phyloP scores from a whole-genome alignment of 495 filamentous ascomycete genomes.

The Aspergillus steynii region DNA sequence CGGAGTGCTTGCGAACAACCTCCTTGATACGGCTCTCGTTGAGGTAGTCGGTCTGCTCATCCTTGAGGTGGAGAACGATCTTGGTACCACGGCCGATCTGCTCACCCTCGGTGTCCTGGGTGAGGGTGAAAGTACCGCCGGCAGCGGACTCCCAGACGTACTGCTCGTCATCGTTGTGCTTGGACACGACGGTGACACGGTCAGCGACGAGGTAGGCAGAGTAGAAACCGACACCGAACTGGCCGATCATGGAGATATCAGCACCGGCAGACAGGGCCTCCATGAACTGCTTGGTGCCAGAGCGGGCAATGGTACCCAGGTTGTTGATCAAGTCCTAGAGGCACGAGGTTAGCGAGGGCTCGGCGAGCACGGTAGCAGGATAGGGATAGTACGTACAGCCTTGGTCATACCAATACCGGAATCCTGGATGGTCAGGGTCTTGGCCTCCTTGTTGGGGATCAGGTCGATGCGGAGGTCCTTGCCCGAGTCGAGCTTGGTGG shows the following conservation, averaged over 20 bases:
- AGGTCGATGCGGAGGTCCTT: slow-evolving; percentile 99
- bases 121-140: slow-evolving; percentile 95
- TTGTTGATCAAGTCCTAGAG: slow-evolving; percentile 97
- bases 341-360: slow-evolving; percentile 6
- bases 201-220: slow-evolving; percentile 99
- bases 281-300: slow-evolving; percentile 99
- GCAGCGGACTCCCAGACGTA: slow-evolving; percentile 99
- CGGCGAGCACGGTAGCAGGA: not conserved
- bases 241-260: slow-evolving; percentile 99
- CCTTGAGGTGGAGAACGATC: slow-evolving; percentile 98
- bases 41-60: slow-evolving; percentile 97
- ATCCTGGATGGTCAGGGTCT: slow-evolving; percentile 95
- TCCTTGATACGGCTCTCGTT: slow-evolving; percentile 99
- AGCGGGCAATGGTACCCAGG: slow-evolving; percentile 97
- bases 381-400: slow-evolving; percentile 66
- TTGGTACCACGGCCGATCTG: slow-evolving; percentile 91
- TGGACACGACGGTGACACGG: slow-evolving; percentile 90
- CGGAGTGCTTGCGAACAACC: slow-evolving; percentile 99
- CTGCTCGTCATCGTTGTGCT: slow-evolving; percentile 99
- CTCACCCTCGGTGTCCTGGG: slow-evolving; percentile 86
- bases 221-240: slow-evolving; percentile 99
- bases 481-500: slow-evolving; percentile 90
- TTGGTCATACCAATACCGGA: slow-evolving; percentile 99
- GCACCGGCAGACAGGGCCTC: slow-evolving; percentile 97
- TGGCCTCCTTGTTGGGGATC: slow-evolving; percentile 92